phyloP scores from a whole-genome alignment of 2,329 filamentous ascomycete genomes.

The Monilinia aucupariae region DNA sequence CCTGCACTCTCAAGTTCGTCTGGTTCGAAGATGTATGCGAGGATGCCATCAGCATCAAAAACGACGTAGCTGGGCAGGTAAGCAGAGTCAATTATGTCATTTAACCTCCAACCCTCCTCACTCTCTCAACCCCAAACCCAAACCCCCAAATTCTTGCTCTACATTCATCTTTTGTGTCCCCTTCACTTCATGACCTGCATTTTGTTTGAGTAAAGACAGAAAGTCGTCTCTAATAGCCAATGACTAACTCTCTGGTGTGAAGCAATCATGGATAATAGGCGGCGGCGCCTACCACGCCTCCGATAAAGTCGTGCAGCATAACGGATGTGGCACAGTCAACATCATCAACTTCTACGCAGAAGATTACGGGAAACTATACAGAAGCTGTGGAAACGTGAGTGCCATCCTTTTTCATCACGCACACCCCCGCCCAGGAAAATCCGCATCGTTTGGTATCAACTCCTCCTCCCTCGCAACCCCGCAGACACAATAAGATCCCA shows the following conservation, averaged over 20 bases:
- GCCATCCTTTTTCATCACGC: background rate
- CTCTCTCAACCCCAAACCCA: background rate
- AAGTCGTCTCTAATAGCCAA: no score
- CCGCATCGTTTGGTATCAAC: no score
- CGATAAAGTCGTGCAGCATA: background rate
- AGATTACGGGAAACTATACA: background rate
- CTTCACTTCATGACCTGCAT: background rate
- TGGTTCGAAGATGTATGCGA: conserved; percentile 4
- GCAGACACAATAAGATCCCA: background rate
- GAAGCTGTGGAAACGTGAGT: background rate
- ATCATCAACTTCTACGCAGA: conserved; percentile 3
- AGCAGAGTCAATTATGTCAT: background rate
- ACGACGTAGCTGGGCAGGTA: background rate
- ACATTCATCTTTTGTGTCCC: no score
- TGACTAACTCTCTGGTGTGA: background rate
- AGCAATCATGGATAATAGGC: background rate
- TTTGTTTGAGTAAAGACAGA: background rate
- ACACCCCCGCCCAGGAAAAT: no score
- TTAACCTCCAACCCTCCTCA: background rate
- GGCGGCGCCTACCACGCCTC: background rate
- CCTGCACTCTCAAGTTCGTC: background rate
- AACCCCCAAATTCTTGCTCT: background rate
- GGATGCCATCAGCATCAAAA: background rate
- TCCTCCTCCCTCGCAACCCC: background rate
- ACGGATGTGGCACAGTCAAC: background rate